These are phyloP conservation scores for Suhomyces vadensis DNA, from an alignment of 805 yeast genomes.

Conservation along the genomic window DNA sequence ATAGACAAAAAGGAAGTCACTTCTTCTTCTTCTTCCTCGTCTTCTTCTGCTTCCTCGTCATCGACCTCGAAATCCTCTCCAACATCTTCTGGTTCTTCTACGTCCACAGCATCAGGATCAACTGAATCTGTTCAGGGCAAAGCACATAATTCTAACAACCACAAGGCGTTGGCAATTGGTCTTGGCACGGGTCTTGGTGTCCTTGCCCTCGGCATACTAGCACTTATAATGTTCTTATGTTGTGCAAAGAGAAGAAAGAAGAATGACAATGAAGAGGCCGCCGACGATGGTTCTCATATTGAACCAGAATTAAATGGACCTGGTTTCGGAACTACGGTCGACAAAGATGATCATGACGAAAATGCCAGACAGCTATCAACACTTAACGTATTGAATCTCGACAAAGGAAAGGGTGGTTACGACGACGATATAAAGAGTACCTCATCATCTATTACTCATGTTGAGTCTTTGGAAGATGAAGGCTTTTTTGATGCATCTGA, in stretches of 20 bases:
- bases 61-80: constrained; percentile 15
- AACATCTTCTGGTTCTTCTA: constrained; percentile 29
- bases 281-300: constrained; percentile 13
- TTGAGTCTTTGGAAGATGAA: constrained; percentile 33
- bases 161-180: constrained; percentile 76
- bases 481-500: constrained; percentile 39
- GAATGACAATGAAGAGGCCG: constrained; percentile 20
- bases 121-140: constrained; percentile 2
- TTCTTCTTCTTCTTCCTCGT: constrained; percentile 26
- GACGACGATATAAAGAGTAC: constrained; percentile 26
- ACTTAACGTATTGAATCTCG: constrained; percentile 43
- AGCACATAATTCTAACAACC: constrained; percentile 15
- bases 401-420: background rate
- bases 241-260: constrained; percentile 43
- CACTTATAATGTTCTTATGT: constrained; percentile 53
- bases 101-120: constrained; percentile 22
- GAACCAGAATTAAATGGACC: constrained; percentile 29
- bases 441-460: constrained; percentile 56
- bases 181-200: constrained; percentile 85
- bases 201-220: constrained; percentile 49
- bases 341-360: constrained; percentile 27
- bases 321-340: constrained; percentile 33
- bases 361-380: constrained; percentile 47
- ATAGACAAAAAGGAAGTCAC: constrained; percentile 29
- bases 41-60: constrained; percentile 14